A percentile compares a stretch with the other conserved stretches of the same genome.
Conservation (phyloP, 2,329 filamentous ascomycete genomes). For the Fusarium haematococcum region DNA sequence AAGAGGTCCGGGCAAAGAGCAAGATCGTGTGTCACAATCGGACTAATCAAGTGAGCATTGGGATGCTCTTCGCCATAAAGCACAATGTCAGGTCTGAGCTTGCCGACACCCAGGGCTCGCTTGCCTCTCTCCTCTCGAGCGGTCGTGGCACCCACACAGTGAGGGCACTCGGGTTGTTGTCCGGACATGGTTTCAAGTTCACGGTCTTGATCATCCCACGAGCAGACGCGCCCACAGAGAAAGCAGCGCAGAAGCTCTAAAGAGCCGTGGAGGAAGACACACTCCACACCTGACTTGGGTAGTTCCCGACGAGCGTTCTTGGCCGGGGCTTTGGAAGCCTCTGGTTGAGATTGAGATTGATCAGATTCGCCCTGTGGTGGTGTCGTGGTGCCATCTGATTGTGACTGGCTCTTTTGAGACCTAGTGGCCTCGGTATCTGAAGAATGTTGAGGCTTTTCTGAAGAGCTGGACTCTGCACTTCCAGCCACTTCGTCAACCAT, state of each 20-base stretch:
- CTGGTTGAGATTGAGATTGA: slow-evolving; percentile 23
- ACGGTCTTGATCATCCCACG: slow-evolving; percentile 69
- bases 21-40: slow-evolving; percentile 76
- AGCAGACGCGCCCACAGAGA: slow-evolving; percentile 66
- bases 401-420: slow-evolving; percentile 27
- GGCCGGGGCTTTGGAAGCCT: slow-evolving; percentile 27
- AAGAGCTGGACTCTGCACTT: slow-evolving; percentile 32
- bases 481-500: slow-evolving; percentile 52
- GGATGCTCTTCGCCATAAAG: slow-evolving; percentile 81
- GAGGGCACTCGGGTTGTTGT: slow-evolving; percentile 74
- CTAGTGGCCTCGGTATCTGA: slow-evolving; percentile 35
- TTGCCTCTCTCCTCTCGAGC: slow-evolving; percentile 74
- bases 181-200: slow-evolving; percentile 70
- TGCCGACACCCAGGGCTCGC: slow-evolving; percentile 74
- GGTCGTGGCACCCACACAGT: slow-evolving; percentile 71
- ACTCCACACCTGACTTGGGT: slow-evolving; percentile 64
- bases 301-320: slow-evolving; percentile 45
- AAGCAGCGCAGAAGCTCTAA: slow-evolving; percentile 73
- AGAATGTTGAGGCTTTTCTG: slow-evolving; percentile 36
- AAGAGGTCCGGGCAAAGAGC: slow-evolving; percentile 73
- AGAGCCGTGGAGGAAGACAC: slow-evolving; percentile 80
- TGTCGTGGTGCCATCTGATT: slow-evolving; percentile 24
- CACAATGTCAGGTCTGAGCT: slow-evolving; percentile 78
- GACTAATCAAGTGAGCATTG: slow-evolving; percentile 74
- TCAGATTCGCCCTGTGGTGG: slow-evolving; percentile 36